phyloP scores from a whole-genome alignment of 2,329 filamentous ascomycete genomes.

The Microdochium bolleyi region DNA sequence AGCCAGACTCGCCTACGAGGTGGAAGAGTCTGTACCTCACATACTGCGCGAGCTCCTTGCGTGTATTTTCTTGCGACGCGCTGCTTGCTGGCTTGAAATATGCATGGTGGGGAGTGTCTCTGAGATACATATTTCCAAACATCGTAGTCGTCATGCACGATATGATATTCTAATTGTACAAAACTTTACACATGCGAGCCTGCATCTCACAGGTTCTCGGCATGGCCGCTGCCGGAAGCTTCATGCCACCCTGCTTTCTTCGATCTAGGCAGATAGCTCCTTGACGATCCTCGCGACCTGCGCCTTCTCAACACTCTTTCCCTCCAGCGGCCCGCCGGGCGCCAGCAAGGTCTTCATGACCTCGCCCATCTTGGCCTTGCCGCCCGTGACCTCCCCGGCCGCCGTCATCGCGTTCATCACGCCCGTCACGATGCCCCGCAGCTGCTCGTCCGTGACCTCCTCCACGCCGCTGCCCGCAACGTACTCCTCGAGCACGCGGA shows the following conservation, averaged over 20 bases:
- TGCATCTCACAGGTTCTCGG: no score
- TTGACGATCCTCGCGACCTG: slow-evolving; percentile 55
- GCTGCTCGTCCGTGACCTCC: slow-evolving; percentile 48
- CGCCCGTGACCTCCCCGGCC: slow-evolving; percentile 27
- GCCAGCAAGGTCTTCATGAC: slow-evolving; percentile 55
- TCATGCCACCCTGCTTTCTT: neutral
- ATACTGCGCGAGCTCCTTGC: no score
- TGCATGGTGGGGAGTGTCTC: no score
- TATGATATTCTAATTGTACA: no score
- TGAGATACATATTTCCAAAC: no score
- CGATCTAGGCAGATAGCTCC: slow-evolving; percentile 21
- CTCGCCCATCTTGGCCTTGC: slow-evolving; percentile 45
- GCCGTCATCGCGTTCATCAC: slow-evolving; percentile 42
- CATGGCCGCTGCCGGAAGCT: neutral
- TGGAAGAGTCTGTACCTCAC: no score
- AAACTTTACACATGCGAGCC: no score
- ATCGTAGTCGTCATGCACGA: no score
- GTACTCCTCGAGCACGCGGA: slow-evolving; percentile 59
- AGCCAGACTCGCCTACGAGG: no score
- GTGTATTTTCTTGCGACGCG: no score
- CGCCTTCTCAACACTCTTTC: slow-evolving; percentile 55
- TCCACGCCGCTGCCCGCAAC: slow-evolving; percentile 50
- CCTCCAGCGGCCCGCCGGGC: slow-evolving; percentile 45
- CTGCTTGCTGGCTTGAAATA: no score
- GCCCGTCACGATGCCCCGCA: slow-evolving; percentile 42